Conservation (phyloP, 164 flowering plant genomes). For the Umbilicus rupestris region DNA sequence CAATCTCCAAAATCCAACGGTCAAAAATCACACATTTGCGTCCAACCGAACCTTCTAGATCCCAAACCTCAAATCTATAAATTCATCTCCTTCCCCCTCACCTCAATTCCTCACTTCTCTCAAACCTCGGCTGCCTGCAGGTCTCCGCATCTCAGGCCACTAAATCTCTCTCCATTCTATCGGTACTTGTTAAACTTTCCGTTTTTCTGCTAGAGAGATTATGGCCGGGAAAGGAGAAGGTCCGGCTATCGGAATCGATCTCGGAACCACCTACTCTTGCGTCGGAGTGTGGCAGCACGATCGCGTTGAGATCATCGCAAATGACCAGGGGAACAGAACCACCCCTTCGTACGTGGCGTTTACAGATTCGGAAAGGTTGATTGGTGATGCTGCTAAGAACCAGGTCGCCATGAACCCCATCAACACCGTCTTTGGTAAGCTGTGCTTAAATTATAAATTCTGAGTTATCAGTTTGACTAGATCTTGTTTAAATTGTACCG, state of each 20-base stretch:
- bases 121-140: neutral
- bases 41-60: neutral
- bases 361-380: neutral
- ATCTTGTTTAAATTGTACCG: neutral
- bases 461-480: neutral
- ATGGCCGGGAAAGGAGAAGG: conserved; percentile 4
- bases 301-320: neutral
- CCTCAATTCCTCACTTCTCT: neutral
- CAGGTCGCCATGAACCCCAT: conserved; percentile 2
- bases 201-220: neutral
- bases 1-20: neutral
- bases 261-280: conserved; percentile 1
- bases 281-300: conserved; percentile 2
- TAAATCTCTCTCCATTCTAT: neutral
- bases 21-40: neutral
- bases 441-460: neutral
- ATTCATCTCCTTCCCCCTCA: neutral
- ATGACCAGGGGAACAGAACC: conserved; percentile 2
- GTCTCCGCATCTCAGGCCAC: too few relatives aligned
- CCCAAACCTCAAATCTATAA: neutral
- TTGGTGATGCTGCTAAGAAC: conserved; percentile 6
- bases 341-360: neutral
- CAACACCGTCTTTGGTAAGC: neutral
- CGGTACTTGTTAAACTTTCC: neutral
- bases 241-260: conserved; percentile 1